These are phyloP conservation scores for Trichoderma sp. DNA, from an alignment of 2,329 filamentous ascomycete genomes.

Conservation along the genomic window DNA sequence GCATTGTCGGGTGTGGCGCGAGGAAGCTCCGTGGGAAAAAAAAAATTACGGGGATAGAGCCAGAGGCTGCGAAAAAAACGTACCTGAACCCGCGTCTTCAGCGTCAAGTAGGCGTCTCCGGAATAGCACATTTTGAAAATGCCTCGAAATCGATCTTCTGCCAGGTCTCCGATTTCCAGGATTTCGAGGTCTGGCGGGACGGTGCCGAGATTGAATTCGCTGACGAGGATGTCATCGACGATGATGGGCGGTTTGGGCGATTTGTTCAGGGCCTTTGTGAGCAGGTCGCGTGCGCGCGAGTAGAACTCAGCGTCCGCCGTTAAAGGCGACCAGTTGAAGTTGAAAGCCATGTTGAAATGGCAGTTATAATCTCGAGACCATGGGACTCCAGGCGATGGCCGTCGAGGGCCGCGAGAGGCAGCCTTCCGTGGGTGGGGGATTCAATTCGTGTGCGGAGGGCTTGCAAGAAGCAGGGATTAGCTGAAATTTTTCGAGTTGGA, in stretches of 20 bases:
- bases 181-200: conserved; percentile 96
- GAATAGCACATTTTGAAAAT: conserved; percentile 99
- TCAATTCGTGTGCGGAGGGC: conserved; percentile 20
- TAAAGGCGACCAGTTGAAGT: conserved; percentile 99
- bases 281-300: conserved; percentile 86
- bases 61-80: conserved; percentile 39
- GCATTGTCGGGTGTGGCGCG: conserved; percentile 32
- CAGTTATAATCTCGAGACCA: conserved; percentile 44
- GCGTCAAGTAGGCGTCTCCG: conserved; percentile 91
- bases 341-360: conserved; percentile 88
- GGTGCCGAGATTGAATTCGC: conserved; percentile 93
- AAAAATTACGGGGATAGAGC: conserved; percentile 27
- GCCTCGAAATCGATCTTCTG: conserved; percentile 93
- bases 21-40: conserved; percentile 18
- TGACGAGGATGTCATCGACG: conserved; percentile 98
- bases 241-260: conserved; percentile 98
- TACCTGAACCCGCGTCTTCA: conserved; percentile 94
- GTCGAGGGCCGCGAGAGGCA: conserved; percentile 27
- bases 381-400: conserved; percentile 36
- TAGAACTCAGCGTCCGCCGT: conserved; percentile 93
- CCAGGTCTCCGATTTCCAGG: conserved; percentile 94
- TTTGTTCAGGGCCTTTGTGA: conserved; percentile 96
- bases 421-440: conserved; percentile 17
- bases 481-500: neutral
- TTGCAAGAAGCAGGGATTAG: conserved; percentile 16